Evolutionary conservation across 2,329 filamentous ascomycete species (phyloP).

Genomic region (Trichoderma polysporum): DNA sequence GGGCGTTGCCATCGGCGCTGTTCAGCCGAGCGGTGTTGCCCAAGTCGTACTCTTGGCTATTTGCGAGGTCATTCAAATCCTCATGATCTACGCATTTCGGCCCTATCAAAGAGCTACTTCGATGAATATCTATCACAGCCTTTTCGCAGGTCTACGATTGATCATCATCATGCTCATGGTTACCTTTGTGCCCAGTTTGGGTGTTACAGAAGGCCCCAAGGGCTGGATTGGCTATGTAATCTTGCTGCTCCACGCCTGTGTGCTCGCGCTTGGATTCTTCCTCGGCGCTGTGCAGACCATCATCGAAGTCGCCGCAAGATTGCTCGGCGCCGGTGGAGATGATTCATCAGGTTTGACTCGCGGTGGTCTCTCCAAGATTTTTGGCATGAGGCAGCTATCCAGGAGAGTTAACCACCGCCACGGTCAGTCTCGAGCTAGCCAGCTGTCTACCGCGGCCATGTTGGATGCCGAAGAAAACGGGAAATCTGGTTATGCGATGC

Average conservation of each 20-base stretch:
- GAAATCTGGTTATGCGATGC: constrained; percentile 58
- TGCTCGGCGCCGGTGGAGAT: constrained; percentile 80
- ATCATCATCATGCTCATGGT: constrained; percentile 74
- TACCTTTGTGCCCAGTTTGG: constrained; percentile 80
- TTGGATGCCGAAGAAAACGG: constrained; percentile 66
- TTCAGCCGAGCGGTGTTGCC: constrained; percentile 89
- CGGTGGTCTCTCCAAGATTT: constrained; percentile 85
- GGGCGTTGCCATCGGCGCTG: constrained; percentile 85
- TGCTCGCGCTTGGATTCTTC: constrained; percentile 89
- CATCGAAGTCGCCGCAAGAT: constrained; percentile 80
- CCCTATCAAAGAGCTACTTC: constrained; percentile 90
- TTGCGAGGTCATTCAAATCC: constrained; percentile 85
- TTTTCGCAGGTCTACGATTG: constrained; percentile 77
- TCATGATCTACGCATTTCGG: constrained; percentile 84
- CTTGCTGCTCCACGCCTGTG: constrained; percentile 77
- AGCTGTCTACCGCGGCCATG: constrained; percentile 81
- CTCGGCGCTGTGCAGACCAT: constrained; percentile 88
- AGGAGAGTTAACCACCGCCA: constrained; percentile 65
- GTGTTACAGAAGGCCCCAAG: constrained; percentile 73
- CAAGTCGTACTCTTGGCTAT: constrained; percentile 91
- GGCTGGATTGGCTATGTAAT: constrained; percentile 97
- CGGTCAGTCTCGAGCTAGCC: constrained; percentile 71
- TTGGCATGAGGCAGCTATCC: constrained; percentile 86
- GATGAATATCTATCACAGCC: constrained; percentile 94
- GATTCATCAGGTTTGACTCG: constrained; percentile 66